phyloP scores from a whole-genome alignment of 768 basidiomycete genomes.

The Mycena pura region DNA sequence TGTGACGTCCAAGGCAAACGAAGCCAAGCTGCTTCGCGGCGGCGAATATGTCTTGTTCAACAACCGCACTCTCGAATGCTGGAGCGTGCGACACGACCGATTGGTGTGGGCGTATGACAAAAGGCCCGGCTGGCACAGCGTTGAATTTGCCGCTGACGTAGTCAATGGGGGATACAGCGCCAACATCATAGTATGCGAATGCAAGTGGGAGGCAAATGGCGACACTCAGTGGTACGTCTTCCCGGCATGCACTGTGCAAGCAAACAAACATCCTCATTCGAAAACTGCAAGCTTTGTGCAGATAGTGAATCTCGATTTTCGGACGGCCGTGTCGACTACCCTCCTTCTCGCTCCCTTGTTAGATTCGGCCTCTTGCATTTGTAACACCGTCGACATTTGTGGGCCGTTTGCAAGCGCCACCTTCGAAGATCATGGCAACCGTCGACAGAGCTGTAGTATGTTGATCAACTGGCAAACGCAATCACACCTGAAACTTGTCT shows the following conservation, averaged over 20 bases:
- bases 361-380: background rate
- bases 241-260: no score
- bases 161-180: background rate
- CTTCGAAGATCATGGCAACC: background rate
- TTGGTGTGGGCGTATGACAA: constrained; percentile 12
- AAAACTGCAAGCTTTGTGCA: constrained; percentile 5
- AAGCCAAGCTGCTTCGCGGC: constrained; percentile 2
- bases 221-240: background rate
- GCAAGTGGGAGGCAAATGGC: background rate
- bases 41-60: constrained; percentile 18
- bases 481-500: background rate
- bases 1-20: background rate
- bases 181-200: constrained; percentile 7
- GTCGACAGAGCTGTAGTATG: background rate
- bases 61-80: constrained; percentile 15
- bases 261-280: background rate
- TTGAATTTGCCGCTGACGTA: constrained; percentile 4
- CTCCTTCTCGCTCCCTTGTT: background rate
- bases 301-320: constrained; percentile 9
- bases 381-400: background rate
- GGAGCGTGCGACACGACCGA: constrained; percentile 13
- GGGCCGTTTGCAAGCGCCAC: background rate
- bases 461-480: constrained; percentile 6
- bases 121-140: background rate
- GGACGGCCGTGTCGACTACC: background rate